Conservation (phyloP, 176 grass and related monocot genomes). For the Avena atlantica region DNA sequence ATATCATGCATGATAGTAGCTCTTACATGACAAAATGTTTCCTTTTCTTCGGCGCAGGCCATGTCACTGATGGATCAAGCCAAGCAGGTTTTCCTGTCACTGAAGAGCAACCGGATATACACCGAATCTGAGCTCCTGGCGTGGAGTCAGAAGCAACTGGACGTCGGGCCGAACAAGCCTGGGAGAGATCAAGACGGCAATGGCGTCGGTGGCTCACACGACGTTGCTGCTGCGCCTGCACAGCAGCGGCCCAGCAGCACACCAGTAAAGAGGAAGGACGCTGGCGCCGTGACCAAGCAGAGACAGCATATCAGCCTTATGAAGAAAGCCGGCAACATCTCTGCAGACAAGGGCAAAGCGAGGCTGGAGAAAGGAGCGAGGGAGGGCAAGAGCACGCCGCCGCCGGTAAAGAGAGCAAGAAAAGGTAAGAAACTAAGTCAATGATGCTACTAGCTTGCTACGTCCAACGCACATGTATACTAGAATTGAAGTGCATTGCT, state of each 20-base stretch:
- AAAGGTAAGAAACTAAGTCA: slow-evolving; percentile 34
- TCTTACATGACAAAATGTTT: slow-evolving; percentile 25
- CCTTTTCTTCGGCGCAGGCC: slow-evolving; percentile 44
- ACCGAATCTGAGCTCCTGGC: slow-evolving; percentile 50
- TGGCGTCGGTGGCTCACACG: background rate
- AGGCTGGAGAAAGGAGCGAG: slow-evolving; percentile 35
- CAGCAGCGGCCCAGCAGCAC: background rate
- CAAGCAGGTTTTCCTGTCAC: slow-evolving; percentile 64
- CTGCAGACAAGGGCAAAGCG: background rate
- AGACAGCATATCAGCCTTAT: background rate
- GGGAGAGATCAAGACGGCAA: background rate
- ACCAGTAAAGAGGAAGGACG: slow-evolving; percentile 27
- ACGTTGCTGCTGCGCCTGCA: background rate
- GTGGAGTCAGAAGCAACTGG: slow-evolving; percentile 52
- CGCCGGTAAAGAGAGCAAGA: slow-evolving; percentile 39
- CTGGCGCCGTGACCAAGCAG: background rate
- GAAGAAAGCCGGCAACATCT: background rate
- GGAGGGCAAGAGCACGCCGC: slow-evolving; percentile 25
- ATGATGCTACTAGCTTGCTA: background rate
- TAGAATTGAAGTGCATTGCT: background rate
- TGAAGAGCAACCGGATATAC: slow-evolving; percentile 59
- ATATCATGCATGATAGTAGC: background rate
- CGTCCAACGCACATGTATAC: background rate
- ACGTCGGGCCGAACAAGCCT: slow-evolving; percentile 13
- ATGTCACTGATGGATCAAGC: slow-evolving; percentile 54